Evolutionary conservation across 2,329 filamentous ascomycete species (phyloP), one percentile per base, ranked within the genome.

Genomic region (Pseudogymnoascus sp.): DNA sequence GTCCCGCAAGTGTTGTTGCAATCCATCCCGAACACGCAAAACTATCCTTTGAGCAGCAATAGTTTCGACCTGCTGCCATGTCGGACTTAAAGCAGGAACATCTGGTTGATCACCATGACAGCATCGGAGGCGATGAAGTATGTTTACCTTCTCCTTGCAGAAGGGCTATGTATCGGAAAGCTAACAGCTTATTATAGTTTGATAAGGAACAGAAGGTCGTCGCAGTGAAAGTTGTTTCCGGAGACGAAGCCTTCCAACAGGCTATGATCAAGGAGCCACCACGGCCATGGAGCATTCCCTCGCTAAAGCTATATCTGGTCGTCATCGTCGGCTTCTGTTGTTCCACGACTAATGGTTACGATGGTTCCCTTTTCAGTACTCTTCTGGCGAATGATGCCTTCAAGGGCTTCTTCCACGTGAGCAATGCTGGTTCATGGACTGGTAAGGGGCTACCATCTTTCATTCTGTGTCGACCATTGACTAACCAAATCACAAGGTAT

Each of bases 261-360:
- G 82, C 83, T 21, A 76, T 80, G 71, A 69, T 81, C 68, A 79
- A 80, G 72, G 82, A 84, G 67, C 78, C 80, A 7, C 77, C 78
- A 19, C 72, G 66, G 33, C 72, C 77, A 59, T 79, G 74, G 70
- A 76, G 75, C 37, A 71, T 64, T 26, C 65, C 71, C 41, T 76
- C 77, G 55, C 60, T 78, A 62, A 66, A 78, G 66, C 70, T 80
- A 65, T 80, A 80, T 64, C 64, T 66, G 60, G 77, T 78, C 68
- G 80, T 76, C 63, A 67, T 80, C 63, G 67, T 80, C 49, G 78
- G 77, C 39, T 80, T 80, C 70, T 78, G 79, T 69, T 80, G 78
- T 68, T 78, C 77, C 12, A 79, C 77, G 52, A 80, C 81, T 65
- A 79, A 79, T 64, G 78, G 78, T 31, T 80, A 79, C 64, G 77